Evolutionary conservation across 306 rosid species (phyloP), one percentile per base, ranked within the genome.

Genomic region (Fragaria iinumae): DNA sequence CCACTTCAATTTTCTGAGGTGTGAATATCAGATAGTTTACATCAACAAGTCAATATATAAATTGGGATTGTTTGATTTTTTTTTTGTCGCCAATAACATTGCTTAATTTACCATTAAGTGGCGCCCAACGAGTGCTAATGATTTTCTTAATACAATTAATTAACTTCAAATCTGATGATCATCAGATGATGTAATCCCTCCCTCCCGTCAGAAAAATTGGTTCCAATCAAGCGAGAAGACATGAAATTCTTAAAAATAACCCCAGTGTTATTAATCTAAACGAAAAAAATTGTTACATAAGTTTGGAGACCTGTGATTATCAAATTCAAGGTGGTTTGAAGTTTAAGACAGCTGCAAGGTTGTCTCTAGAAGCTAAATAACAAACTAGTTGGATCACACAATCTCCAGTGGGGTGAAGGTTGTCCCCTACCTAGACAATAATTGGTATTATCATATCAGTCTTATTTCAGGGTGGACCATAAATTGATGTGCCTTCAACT

Each of bases 401-500:
- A 86, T 91, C 89, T 80, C 48, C 72, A 60, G 86, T 76, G 79
- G 93, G 84, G 32, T 87, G 16, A 53, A 27, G 45, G 16, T 76
- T 73, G 80, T 80, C 85, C 74, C 78, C 12, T 45, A 74, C 59
- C 70, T 79, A 43, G n/a, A 25, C 68, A 57, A 73, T 73, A 41
- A 18, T 32, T 65, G 25, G n/a, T 34, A 57, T 57, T 57, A 16
- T 43, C 69, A 27, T 55, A 55, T 57, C 12, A 16, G 13, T n/a
- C 39, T 38, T 4, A 36, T 66, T 8, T 38, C 71, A 18, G 29
- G 71, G 39, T 67, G 27, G 50, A 64, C 45, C 44, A 6, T 32
- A 8, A 5, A 14, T 67, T 20, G 50, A 41, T 67, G 71, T 41
- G 50, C 71, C 52, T 67, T 67, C 71, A 67, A 67, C 27, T 65